Evolutionary conservation across 2,329 filamentous ascomycete genomes (phyloP), one percentile per base, ranked within the genome.

Genomic region (Orbilia blumenaviensis): DNA sequence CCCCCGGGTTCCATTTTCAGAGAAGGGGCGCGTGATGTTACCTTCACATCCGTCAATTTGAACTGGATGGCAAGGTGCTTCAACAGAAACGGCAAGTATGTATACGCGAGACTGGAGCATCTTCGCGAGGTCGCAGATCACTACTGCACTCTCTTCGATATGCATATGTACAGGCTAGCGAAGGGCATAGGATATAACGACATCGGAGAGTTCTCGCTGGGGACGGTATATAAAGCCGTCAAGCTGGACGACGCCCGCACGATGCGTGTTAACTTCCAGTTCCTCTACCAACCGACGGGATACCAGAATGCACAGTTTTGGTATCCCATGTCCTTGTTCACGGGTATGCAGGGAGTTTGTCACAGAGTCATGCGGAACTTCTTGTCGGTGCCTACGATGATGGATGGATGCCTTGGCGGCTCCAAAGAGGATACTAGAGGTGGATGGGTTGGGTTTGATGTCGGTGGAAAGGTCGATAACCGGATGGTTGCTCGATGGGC

Each of bases 341-440:
- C 69, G 23, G 69, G 69, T 1, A 74, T 74, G 1, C 69, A 67
- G 41, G 62, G 62, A 18, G 44, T 74, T 14, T 74, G 69, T 32
- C n/a, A 60, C 7, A 44, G 7, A 12, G 14, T 67, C 6, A 27
- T 74, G 52, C 32, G 2, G 7, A 63, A 54, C 21, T 74, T 54
- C 32, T 23, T 74, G 10, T 29, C 42, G 2, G 1, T 3, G 8
- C 10, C 23, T 1, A 74, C 69, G 3, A 25, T 23, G 16, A 41
- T 42, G 3, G 6, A 3, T 1, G 54, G 21, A 7, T 61, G 61
- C 10, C n/a, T 29, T 2, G 69, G 69, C 10, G 32, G 23, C 10
- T 10, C 42, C n/a, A 14, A 6, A 0, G 10, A 23, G 14, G 69
- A 74, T 48, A 44, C 54, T n/a, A 10, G 36, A 2, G 69, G 69